Base-by-base conservation (phyloP, 805 yeast genomes). In the Pichia nakasei region DNA sequence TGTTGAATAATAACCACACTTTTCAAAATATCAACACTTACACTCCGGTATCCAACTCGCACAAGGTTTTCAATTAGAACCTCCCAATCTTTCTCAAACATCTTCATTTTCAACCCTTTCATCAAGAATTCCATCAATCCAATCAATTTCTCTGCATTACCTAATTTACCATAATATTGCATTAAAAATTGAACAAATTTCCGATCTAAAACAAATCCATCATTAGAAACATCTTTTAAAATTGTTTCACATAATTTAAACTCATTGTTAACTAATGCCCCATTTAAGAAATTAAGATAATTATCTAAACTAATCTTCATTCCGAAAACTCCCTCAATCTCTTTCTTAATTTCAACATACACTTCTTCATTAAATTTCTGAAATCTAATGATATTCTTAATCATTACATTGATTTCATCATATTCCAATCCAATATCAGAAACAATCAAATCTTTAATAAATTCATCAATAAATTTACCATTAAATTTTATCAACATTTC, bases 101-200 rank as follows among this genome's bases (percentile, higher is more conserved):
- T 35, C 5, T 43, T 45, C 19, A 43, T 48, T 20, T 50, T 47
- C 13, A 48, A 41, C 4, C 42, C 26, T n/a, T 44, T 21, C 8
- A 53, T 37, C n/a, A 56, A 44, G 11, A 55, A 39, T 35, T 57
- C 54, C 44, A 56, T 44, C 18, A 55, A 31, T 26, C 50, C 57
- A 22, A 56, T 29, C 45, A 57, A 44, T 18, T 29, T 41, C 21
- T 39, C 41, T 4, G 47, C 21, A 38, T 60, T 56, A 9, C 45
- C 41, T 9, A 21, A 20, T 15, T 31, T 17, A 4, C 43, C 19
- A 26, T 26, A 41, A 13, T 34, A 37, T 19, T 22, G 20, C n/a
- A 35, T 47, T 43, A 59, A 35, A 11, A 47, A 27, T 17, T 44
- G 38, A 15, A 58, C 34, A 3, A 56, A 47, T 11, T 42, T 32